phyloP scores from a whole-genome alignment of 768 basidiomycete genomes.

The Strobilomyces echinocephalus region DNA sequence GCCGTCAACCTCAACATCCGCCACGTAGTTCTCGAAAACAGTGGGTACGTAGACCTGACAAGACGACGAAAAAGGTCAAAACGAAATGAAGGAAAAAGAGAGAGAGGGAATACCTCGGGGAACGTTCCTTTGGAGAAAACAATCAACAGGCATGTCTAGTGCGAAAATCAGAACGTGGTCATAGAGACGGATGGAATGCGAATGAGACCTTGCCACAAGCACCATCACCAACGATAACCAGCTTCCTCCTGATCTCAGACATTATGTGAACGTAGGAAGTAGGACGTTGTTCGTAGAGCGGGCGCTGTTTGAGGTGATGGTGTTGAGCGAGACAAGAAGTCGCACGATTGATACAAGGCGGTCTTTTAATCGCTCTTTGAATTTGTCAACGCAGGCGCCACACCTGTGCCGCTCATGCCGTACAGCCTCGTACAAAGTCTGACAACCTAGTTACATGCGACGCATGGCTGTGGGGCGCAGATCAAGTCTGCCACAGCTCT shows the following conservation, averaged over 20 bases:
- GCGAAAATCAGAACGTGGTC: conserved; percentile 18
- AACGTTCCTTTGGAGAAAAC: conserved; percentile 96
- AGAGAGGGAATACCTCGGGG: conserved; percentile 62
- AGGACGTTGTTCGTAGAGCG: conserved; percentile 27
- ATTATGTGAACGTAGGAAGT: conserved; percentile 47
- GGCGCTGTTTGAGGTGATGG: conserved; percentile 35
- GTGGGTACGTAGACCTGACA: conserved; percentile 95
- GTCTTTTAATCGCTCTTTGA: conserved; percentile 33
- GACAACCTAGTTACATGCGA: neutral
- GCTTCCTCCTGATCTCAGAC: conserved; percentile 98
- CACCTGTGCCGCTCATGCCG: conserved; percentile 28
- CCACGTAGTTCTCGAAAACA: conserved; percentile 99
- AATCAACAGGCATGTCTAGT: conserved; percentile 86
- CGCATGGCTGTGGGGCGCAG: neutral
- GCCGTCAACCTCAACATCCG: conserved; percentile 97
- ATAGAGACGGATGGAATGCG: neutral
- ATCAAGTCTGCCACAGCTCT: conserved; percentile 35
- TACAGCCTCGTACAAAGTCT: conserved; percentile 4
- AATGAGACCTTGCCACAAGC: conserved; percentile 82
- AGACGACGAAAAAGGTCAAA: neutral
- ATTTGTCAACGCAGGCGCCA: conserved; percentile 26
- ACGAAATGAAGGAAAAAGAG: neutral
- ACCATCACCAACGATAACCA: conserved; percentile 98
- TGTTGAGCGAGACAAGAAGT: conserved; percentile 38
- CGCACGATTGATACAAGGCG: conserved; percentile 34